Base-by-base conservation (phyloP, 345 rosid genomes). In the Eucalyptus tenuipes region DNA sequence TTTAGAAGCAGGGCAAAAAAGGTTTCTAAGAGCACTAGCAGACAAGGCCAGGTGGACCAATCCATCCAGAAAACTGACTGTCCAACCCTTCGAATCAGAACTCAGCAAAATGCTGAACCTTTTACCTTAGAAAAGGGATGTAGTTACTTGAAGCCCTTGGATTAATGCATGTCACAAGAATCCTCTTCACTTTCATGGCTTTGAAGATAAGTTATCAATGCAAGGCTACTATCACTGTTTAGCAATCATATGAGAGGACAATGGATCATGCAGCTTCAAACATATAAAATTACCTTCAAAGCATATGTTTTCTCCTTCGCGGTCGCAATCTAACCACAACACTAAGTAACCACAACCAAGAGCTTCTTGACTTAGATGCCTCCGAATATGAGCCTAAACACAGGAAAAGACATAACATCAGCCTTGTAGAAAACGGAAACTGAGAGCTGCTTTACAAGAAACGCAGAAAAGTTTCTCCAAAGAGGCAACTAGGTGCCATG, bases 221-320 rank as follows among this genome's bases (percentile, higher is more conserved):
- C 18, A 17, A 66, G 79, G 79, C 20, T 66, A 66, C 27, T 75
- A 75, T 40, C 84, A 75, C 47, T 24, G 45, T 40, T 22, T 22
- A 75, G 84, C 47, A 75, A 3, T 75, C 47, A 75, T 22, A 75
- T 4, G 29, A 75, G 42, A 75, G 84, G 84, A 75, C 9, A 40
- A 75, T 22, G 47, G 84, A 75, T 75, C 84, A 22, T 40, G 47
- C 27, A 75, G 84, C 29, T 75, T 75, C 40, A 37, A 85, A 44
- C 29, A 18, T 88, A 49, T 71, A 80, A 84, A 37, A 42, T 89
- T 92, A 94, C 99, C 99, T 95, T 97, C 99, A 92, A 96, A 96
- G 88, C 99, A 96, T 93, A 97, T 97, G 93, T 97, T 97, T 91
- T 97, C 99, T 88, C 99, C 99, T 94, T 96, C 99, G 48, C 99